These are phyloP conservation scores for Phoma herbarum DNA, from an alignment of 2,329 filamentous ascomycete genomes.

Conservation along the genomic window DNA sequence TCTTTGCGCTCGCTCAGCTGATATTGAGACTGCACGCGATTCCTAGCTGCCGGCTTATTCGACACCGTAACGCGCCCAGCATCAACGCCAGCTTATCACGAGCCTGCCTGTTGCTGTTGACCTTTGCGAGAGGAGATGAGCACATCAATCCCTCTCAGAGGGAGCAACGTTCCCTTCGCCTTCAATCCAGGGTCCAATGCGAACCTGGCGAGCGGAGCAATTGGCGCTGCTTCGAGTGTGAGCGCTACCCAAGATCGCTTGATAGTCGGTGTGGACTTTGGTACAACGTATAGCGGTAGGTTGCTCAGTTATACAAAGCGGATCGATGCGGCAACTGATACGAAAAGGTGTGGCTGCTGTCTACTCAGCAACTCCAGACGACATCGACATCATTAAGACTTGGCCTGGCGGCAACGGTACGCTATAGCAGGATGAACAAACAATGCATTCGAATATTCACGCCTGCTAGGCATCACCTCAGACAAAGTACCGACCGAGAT, in stretches of 20 bases:
- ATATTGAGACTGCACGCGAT: constrained; percentile 6
- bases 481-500: constrained; percentile 88
- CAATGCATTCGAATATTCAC: constrained; percentile 22
- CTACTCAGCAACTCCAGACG: constrained; percentile 78
- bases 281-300: constrained; percentile 80
- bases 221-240: constrained; percentile 7
- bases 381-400: constrained; percentile 81
- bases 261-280: constrained; percentile 83
- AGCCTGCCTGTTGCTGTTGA: neutral
- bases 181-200: constrained; percentile 43
- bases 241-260: constrained; percentile 47
- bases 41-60: constrained; percentile 9
- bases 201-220: constrained; percentile 26
- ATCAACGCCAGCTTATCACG: constrained; percentile 5
- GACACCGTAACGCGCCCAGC: constrained; percentile 27
- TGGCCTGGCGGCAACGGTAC: constrained; percentile 82
- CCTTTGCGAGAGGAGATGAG: constrained; percentile 27
- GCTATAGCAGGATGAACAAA: neutral
- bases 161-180: constrained; percentile 44
- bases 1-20: constrained; percentile 14
- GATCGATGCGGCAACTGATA: constrained; percentile 21
- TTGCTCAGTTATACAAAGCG: constrained; percentile 1
- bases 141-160: constrained; percentile 34
- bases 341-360: constrained; percentile 70
- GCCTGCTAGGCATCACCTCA: constrained; percentile 69